Conservation (phyloP, 2,329 filamentous ascomycete genomes). For the Penicillium palitans region DNA sequence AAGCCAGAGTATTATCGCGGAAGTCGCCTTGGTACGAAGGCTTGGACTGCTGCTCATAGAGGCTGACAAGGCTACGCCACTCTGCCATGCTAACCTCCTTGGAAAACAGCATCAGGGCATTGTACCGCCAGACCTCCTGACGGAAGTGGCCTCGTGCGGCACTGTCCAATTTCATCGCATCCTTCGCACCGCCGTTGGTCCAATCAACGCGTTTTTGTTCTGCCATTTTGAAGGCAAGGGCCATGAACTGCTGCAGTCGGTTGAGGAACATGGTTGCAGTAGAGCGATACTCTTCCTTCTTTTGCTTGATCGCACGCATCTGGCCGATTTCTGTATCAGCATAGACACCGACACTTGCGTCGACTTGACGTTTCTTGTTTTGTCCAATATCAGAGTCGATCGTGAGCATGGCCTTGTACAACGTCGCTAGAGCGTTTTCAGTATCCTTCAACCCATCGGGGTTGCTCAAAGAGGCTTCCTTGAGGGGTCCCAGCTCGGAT, state of each 20-base stretch:
- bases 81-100: slow-evolving; percentile 78
- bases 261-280: slow-evolving; percentile 76
- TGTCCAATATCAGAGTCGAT: slow-evolving; percentile 79
- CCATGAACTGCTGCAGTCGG: slow-evolving; percentile 78
- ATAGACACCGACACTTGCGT: slow-evolving; percentile 57
- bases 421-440: slow-evolving; percentile 71
- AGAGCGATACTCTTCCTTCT: slow-evolving; percentile 81
- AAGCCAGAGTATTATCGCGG: slow-evolving; percentile 70
- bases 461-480: slow-evolving; percentile 70
- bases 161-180: slow-evolving; percentile 64
- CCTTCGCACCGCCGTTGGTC: slow-evolving; percentile 37
- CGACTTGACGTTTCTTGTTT: slow-evolving; percentile 51
- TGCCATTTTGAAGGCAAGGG: slow-evolving; percentile 73
- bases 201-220: slow-evolving; percentile 68
- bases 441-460: slow-evolving; percentile 71
- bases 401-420: slow-evolving; percentile 91
- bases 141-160: slow-evolving; percentile 70
- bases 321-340: slow-evolving; percentile 73
- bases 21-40: slow-evolving; percentile 81
- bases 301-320: slow-evolving; percentile 93
- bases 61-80: slow-evolving; percentile 76
- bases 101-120: slow-evolving; percentile 81
- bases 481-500: slow-evolving; percentile 71
- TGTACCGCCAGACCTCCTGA: slow-evolving; percentile 80
- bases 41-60: slow-evolving; percentile 76